phyloP scores from a whole-genome alignment of 495 filamentous ascomycete species.

The Niebla homalea region DNA sequence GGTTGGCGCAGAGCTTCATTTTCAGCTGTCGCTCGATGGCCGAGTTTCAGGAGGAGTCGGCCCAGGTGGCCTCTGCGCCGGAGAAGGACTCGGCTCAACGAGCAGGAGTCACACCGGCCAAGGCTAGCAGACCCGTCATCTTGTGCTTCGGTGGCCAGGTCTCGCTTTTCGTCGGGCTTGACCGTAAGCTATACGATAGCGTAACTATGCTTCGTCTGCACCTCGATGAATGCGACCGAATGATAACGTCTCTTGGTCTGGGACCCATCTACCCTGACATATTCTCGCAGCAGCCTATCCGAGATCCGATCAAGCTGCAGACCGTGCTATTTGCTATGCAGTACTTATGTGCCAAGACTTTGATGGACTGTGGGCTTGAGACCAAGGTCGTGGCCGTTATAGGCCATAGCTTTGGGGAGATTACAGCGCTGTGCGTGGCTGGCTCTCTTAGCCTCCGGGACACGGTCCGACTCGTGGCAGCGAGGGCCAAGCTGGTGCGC shows the following conservation, averaged over 20 bases:
- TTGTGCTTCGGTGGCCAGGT: conserved; percentile 44
- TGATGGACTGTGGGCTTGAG: conserved; percentile 33
- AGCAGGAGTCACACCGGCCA: too few species aligned
- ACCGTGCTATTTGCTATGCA: conserved; percentile 33
- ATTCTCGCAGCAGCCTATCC: conserved; percentile 23
- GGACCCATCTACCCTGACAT: conserved; percentile 16
- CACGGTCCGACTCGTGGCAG: conserved; percentile 27
- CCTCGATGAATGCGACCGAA: conserved; percentile 26
- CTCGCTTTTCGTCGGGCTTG: conserved; percentile 30
- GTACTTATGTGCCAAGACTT: conserved; percentile 32
- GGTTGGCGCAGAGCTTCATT: conserved; percentile 2
- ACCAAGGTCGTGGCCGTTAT: conserved; percentile 24
- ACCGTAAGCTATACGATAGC: conserved; percentile 24
- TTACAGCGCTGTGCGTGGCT: conserved; percentile 31
- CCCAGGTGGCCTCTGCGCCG: neutral
- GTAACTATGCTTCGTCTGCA: conserved; percentile 25
- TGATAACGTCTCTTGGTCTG: conserved; percentile 19
- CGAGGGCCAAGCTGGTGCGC: conserved; percentile 31
- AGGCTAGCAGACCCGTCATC: conserved; percentile 24
- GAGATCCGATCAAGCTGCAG: conserved; percentile 31
- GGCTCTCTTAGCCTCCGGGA: conserved; percentile 24
- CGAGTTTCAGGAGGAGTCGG: conserved; percentile 5
- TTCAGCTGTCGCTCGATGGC: conserved; percentile 4
- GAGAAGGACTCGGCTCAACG: too few species aligned
- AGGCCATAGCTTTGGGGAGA: conserved; percentile 40